Evolutionary conservation across 257 asterid genomes (phyloP), one percentile per base, ranked within the genome.

Genomic region (Handroanthus guayacan): DNA sequence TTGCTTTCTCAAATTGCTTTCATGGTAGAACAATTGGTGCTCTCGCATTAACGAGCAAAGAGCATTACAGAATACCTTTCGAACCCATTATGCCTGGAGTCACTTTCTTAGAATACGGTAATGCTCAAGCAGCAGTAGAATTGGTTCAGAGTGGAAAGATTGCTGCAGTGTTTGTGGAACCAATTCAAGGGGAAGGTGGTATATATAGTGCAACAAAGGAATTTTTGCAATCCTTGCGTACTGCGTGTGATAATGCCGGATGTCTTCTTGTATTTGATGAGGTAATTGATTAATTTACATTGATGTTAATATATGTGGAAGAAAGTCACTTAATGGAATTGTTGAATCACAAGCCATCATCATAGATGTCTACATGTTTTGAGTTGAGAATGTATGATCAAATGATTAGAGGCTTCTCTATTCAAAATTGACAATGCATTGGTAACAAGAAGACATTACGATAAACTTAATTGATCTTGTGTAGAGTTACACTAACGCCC

Each of bases 121-220:
- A 93, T 83, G 75, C 82, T 71, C 76, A 87, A 84, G 92, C 92
- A 52, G 89, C 97, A 25, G 89, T 78, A 2, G 89, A 91, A 17
- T 51, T 88, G 80, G 90, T 95, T 67, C 82, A 71, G 69, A 86
- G 87, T 73, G 91, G 93, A 18, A 95, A 83, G 71, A 73, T 93
- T 56, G 99, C 99, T 54, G 99, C 98, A 0, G 98, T 95, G 6
- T 92, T 95, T 81, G 97, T 93, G 69, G 99, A 95, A 64, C 99
- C 98, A 17, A 79, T 95, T 78, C 98, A 95, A 78, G 99, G 99
- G 56, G 99, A 95, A 84, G 98, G 99, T n/a, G 99, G 98, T n/a
- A 90, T 95, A 82, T 78, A 89, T 60, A 86, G 93, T 57, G 94
- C 98, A 9, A 79, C 93, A 0, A 83, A 86, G 86, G 94, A 89